These are phyloP conservation scores for Sclerotinia borealis DNA, from an alignment of 2,329 filamentous ascomycete genomes.

Conservation along the genomic window DNA sequence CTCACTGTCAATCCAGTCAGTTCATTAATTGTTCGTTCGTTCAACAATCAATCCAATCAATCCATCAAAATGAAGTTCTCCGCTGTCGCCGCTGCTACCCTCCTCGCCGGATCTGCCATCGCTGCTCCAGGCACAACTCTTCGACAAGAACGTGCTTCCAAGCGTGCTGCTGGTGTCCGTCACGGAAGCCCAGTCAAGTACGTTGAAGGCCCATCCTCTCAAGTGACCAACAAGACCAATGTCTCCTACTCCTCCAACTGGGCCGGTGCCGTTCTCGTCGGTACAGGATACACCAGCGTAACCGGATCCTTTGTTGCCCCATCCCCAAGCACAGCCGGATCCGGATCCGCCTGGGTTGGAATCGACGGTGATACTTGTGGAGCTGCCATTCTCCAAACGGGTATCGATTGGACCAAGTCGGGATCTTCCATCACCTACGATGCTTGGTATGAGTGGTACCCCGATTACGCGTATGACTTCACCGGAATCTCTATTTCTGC, in stretches of 20 bases:
- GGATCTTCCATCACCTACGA: constrained; percentile 41
- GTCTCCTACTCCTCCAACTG: constrained; percentile 51
- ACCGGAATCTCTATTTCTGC: constrained; percentile 38
- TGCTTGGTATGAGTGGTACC: constrained; percentile 58
- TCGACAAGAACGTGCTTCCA: constrained; percentile 32
- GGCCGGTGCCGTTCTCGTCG: constrained; percentile 50
- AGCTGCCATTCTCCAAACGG: constrained; percentile 50
- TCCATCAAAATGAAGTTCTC: constrained; percentile 44
- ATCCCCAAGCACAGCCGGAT: constrained; percentile 37
- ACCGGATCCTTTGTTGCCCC: constrained; percentile 49
- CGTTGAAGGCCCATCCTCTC: constrained; percentile 29
- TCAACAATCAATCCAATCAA: not conserved
- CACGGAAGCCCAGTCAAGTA: constrained; percentile 30
- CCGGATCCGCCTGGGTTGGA: constrained; percentile 47
- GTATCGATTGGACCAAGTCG: constrained; percentile 49
- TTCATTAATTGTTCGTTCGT: constrained; percentile 1
- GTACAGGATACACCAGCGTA: constrained; percentile 46
- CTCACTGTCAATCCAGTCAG: constrained; percentile 3
- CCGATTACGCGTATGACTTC: constrained; percentile 50
- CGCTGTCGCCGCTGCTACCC: constrained; percentile 33
- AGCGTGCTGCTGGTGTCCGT: constrained; percentile 25
- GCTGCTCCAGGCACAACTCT: constrained; percentile 41
- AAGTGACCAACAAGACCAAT: constrained; percentile 36
- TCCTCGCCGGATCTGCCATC: constrained; percentile 38
- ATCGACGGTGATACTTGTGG: constrained; percentile 55